Evolutionary conservation across 495 filamentous ascomycete genomes (phyloP), one percentile per base, ranked within the genome.

Genomic region (Xylaria flabelliformis): DNA sequence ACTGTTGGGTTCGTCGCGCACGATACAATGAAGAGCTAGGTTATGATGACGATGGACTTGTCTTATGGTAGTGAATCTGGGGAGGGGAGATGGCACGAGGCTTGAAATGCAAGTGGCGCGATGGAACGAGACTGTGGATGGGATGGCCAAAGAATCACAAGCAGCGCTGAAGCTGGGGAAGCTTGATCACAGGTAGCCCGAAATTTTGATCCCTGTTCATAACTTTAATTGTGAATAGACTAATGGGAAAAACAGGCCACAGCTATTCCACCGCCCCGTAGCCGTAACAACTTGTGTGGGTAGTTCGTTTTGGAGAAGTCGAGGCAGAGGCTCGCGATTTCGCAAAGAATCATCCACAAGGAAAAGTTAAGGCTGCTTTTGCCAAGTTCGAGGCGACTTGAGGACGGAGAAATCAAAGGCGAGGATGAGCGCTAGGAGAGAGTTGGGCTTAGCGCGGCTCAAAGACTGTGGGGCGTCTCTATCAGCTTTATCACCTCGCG

Each of bases 391-490:
- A 56, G 65, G n/a, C 8, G 72, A 50, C 50, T 68, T 63, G 62
- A 59, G 12, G 50, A 56, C 67, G 71, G 72, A 77, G 67, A 75
- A 75, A 77, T 69, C 29, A 65, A 64, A 70, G 53, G 12, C 53
- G 24, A 77, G 71, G 48, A 34, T 72, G 63, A 67, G 56, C 58
- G 48, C 68, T 66, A 58, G 46, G 51, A 71, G 19, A 10, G 9
- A 56, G 13, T n/a, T n/a, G 8, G 51, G 66, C 12, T 13, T 78
- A 75, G 76, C 73, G 76, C 73, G 76, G 73, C 76, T 75, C 46
- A 64, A 66, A 4, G n/a, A 32, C 21, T 32, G 29, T 32, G 26
- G 34, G 58, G 36, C 36, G 6, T 39, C 8, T 34, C 58, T 61
- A 61, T 61, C 58, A 39, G 55, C 55, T 59, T 59, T 59, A 59